Percentiles rank a stretch among this genome's conserved stretches.
Evolutionary conservation across 495 filamentous ascomycete genomes (phyloP).

Genomic region (Bryoglossum gracile): DNA sequence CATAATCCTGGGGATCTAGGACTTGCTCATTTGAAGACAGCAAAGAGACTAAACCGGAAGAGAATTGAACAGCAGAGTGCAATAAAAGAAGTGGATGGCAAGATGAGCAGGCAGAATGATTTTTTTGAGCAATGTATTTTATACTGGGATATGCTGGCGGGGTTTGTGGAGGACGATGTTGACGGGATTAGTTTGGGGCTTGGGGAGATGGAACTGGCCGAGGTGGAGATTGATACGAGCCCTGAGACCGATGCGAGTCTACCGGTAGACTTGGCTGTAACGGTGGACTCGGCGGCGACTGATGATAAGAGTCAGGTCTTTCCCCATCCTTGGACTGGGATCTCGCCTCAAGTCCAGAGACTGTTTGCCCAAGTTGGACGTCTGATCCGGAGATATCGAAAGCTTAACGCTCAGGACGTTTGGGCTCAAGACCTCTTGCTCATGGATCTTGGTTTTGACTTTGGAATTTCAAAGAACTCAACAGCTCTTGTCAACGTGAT

Average conservation of each 20-base stretch:
- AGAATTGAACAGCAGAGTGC: slow-evolving; percentile 13
- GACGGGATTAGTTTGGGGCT: slow-evolving; percentile 20
- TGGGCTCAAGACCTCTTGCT: slow-evolving; percentile 24
- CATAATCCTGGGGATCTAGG: slow-evolving; percentile 49
- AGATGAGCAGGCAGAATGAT: slow-evolving; percentile 38
- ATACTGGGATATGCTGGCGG: slow-evolving; percentile 56
- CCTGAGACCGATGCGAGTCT: too few species aligned
- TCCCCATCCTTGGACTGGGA: slow-evolving; percentile 54
- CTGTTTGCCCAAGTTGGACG: slow-evolving; percentile 48
- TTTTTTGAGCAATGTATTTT: slow-evolving; percentile 53
- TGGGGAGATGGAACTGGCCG: slow-evolving; percentile 1
- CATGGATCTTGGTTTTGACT: slow-evolving; percentile 14
- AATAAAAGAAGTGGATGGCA: slow-evolving; percentile 20
- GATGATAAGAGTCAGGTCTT: slow-evolving; percentile 21
- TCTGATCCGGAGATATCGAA: slow-evolving; percentile 43
- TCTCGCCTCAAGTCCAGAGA: slow-evolving; percentile 46
- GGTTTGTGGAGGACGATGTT: slow-evolving; percentile 45
- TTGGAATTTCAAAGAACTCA: slow-evolving; percentile 33
- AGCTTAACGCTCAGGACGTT: slow-evolving; percentile 30
- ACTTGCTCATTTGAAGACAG: slow-evolving; percentile 38
- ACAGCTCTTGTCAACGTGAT: slow-evolving; percentile 37
- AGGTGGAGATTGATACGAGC: background rate
- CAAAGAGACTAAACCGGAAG: slow-evolving; percentile 18
- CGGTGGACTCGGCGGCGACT: background rate
- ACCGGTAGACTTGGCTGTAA: too few species aligned